phyloP scores from a whole-genome alignment of 495 filamentous ascomycete species.

The Trichoderma asperelloides region DNA sequence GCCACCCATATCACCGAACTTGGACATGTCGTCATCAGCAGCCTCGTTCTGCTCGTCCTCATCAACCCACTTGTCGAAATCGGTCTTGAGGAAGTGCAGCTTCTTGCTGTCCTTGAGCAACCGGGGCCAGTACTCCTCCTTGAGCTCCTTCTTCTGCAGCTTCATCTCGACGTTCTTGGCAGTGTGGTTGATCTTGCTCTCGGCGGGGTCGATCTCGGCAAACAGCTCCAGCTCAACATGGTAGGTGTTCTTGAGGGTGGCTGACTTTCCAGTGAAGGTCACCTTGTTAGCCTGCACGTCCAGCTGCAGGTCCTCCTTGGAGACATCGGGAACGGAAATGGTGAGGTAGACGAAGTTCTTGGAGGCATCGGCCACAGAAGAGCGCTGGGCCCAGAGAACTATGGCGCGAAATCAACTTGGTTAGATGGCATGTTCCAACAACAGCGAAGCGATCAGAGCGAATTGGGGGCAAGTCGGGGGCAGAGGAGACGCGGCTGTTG shows the following conservation, averaged over 20 bases:
- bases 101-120: constrained; percentile 83
- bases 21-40: constrained; percentile 73
- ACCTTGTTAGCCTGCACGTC: constrained; percentile 70
- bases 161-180: constrained; percentile 79
- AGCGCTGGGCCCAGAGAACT: constrained; percentile 99
- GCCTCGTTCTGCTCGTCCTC: constrained; percentile 96
- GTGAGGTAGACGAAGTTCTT: constrained; percentile 93
- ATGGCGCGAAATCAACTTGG: constrained; percentile 16
- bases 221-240: constrained; percentile 82
- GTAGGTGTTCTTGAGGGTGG: constrained; percentile 73
- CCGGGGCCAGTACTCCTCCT: constrained; percentile 87
- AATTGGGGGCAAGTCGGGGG: background rate
- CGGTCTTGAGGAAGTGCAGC: constrained; percentile 94
- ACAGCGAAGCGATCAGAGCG: background rate
- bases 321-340: constrained; percentile 75
- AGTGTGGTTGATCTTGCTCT: constrained; percentile 76
- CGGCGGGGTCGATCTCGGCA: constrained; percentile 77
- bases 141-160: constrained; percentile 91
- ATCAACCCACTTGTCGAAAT: constrained; percentile 99
- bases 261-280: constrained; percentile 70
- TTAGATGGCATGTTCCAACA: constrained; percentile 17
- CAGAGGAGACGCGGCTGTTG: background rate
- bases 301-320: constrained; percentile 58
- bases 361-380: constrained; percentile 62
- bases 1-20: constrained; percentile 50